Evolutionary conservation across 1,139 yeast species (phyloP).

Genomic region (Hyphopichia wangnamkhiaoensis): DNA sequence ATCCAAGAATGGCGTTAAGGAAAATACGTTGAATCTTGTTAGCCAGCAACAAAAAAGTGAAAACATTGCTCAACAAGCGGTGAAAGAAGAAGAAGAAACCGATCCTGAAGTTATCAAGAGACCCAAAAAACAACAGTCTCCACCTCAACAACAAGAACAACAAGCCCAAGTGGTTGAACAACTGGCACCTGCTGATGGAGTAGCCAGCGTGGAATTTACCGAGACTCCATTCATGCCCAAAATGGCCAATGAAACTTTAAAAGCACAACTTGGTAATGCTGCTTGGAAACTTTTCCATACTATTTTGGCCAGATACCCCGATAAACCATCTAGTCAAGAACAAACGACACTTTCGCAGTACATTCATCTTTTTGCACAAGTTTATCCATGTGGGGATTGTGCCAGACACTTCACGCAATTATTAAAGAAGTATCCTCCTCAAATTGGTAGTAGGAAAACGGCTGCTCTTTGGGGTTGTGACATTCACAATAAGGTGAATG

Average conservation of each 20-base stretch:
- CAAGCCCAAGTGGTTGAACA: slow-evolving; percentile 3
- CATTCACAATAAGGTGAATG: slow-evolving; percentile 86
- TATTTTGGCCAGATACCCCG: slow-evolving; percentile 88
- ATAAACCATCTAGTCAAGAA: slow-evolving; percentile 66
- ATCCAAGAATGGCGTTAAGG: not conserved
- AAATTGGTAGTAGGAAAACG: slow-evolving; percentile 67
- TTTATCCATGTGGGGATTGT: slow-evolving; percentile 93
- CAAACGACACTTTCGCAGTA: slow-evolving; percentile 58
- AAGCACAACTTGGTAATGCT: slow-evolving; percentile 80
- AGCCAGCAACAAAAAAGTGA: not conserved
- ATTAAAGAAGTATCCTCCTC: slow-evolving; percentile 78
- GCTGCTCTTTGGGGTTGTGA: slow-evolving; percentile 98
- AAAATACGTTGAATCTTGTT: not conserved
- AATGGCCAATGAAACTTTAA: slow-evolving; percentile 64
- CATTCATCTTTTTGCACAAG: slow-evolving; percentile 66
- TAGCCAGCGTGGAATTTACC: slow-evolving; percentile 21
- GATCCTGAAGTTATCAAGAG: slow-evolving; percentile 4
- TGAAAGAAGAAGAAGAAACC: slow-evolving; percentile 1
- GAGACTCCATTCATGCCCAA: slow-evolving; percentile 79
- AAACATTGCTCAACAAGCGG: not conserved
- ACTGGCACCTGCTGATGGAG: not conserved
- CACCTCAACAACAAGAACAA: not conserved
- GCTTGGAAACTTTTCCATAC: slow-evolving; percentile 91
- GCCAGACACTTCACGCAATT: slow-evolving; percentile 84
- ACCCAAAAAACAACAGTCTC: not conserved